Evolutionary conservation across 1,284 basidiomycete genomes (phyloP), one percentile per base, ranked within the genome.

Genomic region (Ceratobasidium sp.): DNA sequence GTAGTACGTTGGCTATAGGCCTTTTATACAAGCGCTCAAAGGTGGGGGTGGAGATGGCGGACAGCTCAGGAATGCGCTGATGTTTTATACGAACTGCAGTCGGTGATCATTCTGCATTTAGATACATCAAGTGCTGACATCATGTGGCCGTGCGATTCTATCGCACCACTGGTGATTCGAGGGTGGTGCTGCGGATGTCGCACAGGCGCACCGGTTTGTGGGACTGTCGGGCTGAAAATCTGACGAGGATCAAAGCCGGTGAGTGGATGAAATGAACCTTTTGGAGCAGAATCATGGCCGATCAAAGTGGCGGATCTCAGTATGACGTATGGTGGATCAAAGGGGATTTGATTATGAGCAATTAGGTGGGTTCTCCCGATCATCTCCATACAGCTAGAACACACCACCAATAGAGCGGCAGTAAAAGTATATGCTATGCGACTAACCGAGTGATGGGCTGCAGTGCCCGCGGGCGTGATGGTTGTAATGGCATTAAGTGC

Each of bases 91-190:
- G 39, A 40, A 44, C 15, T 5, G 15, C 18, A 44, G 3, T 42
- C 39, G 44, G 44, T 64, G 40, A 20, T n/a, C n/a, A n/a, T 64
- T 64, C 28, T 18, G 58, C 44, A 64, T 64, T 42, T 64, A 64
- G 61, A 64, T 18, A 5, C 15, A 33, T 39, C 10, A 20, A 18
- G 9, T 63, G 7, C 39, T 40, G 39, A 64, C 23, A 44, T 64
- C 61, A 44, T 20, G 39, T n/a, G 39, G 58, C 6, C 18, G 28
- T 61, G n/a, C 58, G 33, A 28, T 61, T 28, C n/a, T 10, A 26
- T n/a, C 56, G 4, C 56, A 9, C 56, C 26, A n/a, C n/a, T n/a
- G n/a, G n/a, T n/a, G n/a, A n/a, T n/a, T n/a, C n/a, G n/a, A n/a
- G n/a, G n/a, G n/a, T n/a, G n/a, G 33, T 13, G 58, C 58, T 39